Conservation (phyloP, 768 basidiomycete species). For the Tephrocybe sp. region DNA sequence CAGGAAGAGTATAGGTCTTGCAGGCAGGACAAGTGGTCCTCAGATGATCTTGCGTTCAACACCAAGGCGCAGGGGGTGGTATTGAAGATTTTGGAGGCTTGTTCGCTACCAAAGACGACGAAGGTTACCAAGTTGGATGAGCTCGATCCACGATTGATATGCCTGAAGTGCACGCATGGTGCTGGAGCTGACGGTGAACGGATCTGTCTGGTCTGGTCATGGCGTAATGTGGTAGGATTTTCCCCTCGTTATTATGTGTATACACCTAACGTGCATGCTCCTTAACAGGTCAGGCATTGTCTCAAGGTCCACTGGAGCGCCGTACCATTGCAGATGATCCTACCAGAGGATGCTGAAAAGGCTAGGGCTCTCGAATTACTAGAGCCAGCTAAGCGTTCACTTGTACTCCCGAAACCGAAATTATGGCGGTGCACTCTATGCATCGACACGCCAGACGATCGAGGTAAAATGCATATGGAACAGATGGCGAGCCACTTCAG, state of each 20-base stretch:
- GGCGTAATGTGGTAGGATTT: constrained; percentile 35
- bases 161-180: constrained; percentile 34
- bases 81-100: constrained; percentile 27
- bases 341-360: constrained; percentile 20
- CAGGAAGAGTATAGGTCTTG: constrained; percentile 6
- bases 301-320: constrained; percentile 29
- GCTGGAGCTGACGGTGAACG: constrained; percentile 31
- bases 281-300: constrained; percentile 29
- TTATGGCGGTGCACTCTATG: constrained; percentile 29
- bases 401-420: constrained; percentile 7
- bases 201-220: constrained; percentile 24
- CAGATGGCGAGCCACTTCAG: constrained; percentile 15
- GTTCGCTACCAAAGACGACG: constrained; percentile 24
- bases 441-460: constrained; percentile 20
- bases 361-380: constrained; percentile 20
- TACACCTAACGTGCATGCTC: neutral
- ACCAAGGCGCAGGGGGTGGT: constrained; percentile 28
- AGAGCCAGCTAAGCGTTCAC: constrained; percentile 14
- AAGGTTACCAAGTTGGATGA: constrained; percentile 27
- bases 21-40: constrained; percentile 22
- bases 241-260: neutral
- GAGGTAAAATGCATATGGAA: constrained; percentile 19
- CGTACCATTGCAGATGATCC: constrained; percentile 28
- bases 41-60: constrained; percentile 25
- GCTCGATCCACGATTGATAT: constrained; percentile 29